Evolutionary conservation across 441 rosid species (phyloP), one percentile per base, ranked within the genome.

Genomic region (Manihot esculenta): DNA sequence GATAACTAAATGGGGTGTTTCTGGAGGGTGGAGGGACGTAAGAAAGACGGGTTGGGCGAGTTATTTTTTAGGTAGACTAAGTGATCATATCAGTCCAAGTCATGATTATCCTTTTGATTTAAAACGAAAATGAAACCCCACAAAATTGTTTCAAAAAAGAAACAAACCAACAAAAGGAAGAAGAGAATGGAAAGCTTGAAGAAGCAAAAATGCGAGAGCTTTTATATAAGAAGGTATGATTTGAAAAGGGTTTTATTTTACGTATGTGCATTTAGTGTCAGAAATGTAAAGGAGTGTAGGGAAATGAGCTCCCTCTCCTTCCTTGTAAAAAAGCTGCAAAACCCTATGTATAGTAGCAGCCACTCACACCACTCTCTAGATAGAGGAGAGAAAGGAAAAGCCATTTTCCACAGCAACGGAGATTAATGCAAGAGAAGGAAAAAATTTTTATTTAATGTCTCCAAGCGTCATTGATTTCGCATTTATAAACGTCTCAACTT

Each of bases 21-120:
- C 84, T 67, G 68, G 64, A 64, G 62, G 65, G 80, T 0, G 78
- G 85, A 38, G 87, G 84, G 1, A 69, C 42, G 74, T 86, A 80
- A 17, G 38, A 47, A n/a, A 75, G 49, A 0, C 70, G 76, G 59
- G 67, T 30, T 1, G 66, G 66, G 21, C 79, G 78, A 59, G 47
- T 59, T 68, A 55, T 74, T 35, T 54, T 59, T 64, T 45, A 62
- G n/a, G 74, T 38, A 66, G 74, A 53, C 71, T 76, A 76, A 35
- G 74, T 44, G 7, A 8, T 26, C 3, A 63, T 54, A 6, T 67
- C 62, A 48, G 38, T 41, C 69, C 69, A 33, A 55, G 59, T 44
- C 81, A 71, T 79, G 17, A 41, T 69, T 10, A 20, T 5, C 42
- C 14, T 59, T n/a, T 15, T 17, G 5, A 23, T 2, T 24, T 57